phyloP scores from a whole-genome alignment of 225 moss, liverwort and hornwort genomes.

The Bryoerythrophyllum caledonicum region DNA sequence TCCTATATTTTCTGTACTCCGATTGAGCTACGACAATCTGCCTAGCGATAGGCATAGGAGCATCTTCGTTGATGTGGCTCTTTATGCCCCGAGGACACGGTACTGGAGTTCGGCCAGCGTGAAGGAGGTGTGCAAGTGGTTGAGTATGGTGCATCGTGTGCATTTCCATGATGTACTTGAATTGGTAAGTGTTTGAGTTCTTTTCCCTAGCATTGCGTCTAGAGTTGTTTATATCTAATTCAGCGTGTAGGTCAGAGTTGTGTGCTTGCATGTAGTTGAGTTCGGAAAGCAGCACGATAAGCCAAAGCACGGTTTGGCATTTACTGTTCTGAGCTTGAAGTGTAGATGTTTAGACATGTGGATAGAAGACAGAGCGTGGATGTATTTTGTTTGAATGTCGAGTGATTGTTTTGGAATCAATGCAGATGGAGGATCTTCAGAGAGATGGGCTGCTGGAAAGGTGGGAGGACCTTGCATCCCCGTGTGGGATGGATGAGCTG shows the following conservation, averaged over 20 bases:
- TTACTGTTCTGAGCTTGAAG: background rate
- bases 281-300: background rate
- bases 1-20: background rate
- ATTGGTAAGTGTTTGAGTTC: background rate
- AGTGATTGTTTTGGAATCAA: too few relatives aligned
- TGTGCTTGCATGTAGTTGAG: too few relatives aligned
- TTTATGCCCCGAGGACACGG: background rate
- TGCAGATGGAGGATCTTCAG: slow-evolving; percentile 12
- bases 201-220: background rate
- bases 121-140: background rate
- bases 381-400: too few relatives aligned
- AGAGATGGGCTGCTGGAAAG: background rate
- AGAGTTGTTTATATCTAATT: too few relatives aligned
- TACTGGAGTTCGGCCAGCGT: background rate
- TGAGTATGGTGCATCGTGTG: background rate
- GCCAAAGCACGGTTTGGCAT: background rate
- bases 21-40: background rate
- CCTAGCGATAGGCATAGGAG: background rate
- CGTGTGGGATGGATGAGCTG: background rate
- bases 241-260: too few relatives aligned
- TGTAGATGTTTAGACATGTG: too few relatives aligned
- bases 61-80: background rate
- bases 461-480: background rate
- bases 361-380: background rate
- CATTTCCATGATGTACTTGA: too few relatives aligned